Base-by-base conservation (phyloP, 805 yeast species). In the Kodamaea sagamina region DNA sequence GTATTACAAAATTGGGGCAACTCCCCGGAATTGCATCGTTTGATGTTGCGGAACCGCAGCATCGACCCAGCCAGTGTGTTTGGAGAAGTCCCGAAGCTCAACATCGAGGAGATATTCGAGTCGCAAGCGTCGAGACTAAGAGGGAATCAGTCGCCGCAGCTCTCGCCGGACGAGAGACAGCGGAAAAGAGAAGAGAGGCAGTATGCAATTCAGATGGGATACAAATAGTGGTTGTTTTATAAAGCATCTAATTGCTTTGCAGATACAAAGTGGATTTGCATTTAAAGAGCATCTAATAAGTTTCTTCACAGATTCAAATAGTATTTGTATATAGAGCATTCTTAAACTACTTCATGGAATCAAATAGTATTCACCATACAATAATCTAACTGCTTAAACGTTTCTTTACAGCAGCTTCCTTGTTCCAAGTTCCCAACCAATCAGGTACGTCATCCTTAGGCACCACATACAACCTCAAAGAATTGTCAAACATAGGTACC, bases 401-500 rank as follows among this genome's bases (percentile, higher is more conserved):
- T 17, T 29, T 29, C 18, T 29, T 29, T n/a, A 86, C 53, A 5
- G 86, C 88, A 16, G 66, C 67, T 17, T 72, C 71, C 58, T 82
- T 84, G 48, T 73, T 75, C 93, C 95, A 86, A 4, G 62, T 67
- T 1, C 69, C 52, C 26, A 88, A 55, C 96, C 96, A 90, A 4
- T 57, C 69, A 15, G 73, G 68, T 2, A 85, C 71, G 34, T 82
- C 84, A 4, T 57, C 67, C 59, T 84, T 87, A 6, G 97, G 96
- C 15, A 90, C 90, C 19, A 88, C 77, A 53, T 83, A 89, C 7
- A 92, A 57, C 50, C 89, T 75, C 46, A 88, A 71, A 29, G 84
- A 72, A 47, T 77, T 74, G 54, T 90, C 96, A 48, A 90, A 82
- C 32, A 90, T 61, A 2, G 96, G 96, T 6, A 88, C 80, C 17